Base-by-base conservation (phyloP, 495 filamentous ascomycete species). In the Jackrogersella minutella region DNA sequence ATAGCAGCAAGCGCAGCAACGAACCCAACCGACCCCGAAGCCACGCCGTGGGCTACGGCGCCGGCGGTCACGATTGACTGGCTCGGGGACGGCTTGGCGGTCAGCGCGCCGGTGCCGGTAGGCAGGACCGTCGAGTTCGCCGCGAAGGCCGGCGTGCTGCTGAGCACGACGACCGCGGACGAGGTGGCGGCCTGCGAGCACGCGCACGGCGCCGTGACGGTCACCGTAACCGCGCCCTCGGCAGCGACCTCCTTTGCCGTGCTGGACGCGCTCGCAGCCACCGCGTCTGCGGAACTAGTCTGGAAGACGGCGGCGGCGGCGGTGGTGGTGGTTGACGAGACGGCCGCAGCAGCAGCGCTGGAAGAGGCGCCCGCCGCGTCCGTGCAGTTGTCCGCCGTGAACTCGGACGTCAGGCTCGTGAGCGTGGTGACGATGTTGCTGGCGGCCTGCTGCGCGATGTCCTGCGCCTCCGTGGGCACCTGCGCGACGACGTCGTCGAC, bases 361-460 rank as follows among this genome's bases (percentile, higher is more conserved):
- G 9, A 17, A 11, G 64, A 58, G 14, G 58, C 54, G 13, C 43
- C 44, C 14, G 13, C 55, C 2, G 24, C 40, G 24, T 61, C 17
- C 55, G 64, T 65, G 61, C 71, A 73, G 36, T 74, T 55, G n/a
- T 59, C 51, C 0, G 31, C n/a, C 9, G 54, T 56, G 37, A 70
- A 69, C 16, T 66, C 40, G 11, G 13, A 28, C 2, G 41, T 33
- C 2, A 67, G 17, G 44, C 62, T 69, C 50, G 75, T 68, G 51
- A 81, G 71, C 47, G 74, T 71, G 26, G 67, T 58, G 51, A 75
- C 75, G 71, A 80, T 74, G 36, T 70, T 63, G 16, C 69, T 51
- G 33, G 79, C 66, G 43, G 77, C 72, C 17, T 62, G 33, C 43
- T 49, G 26, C 21, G 76, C 80, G 34, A 73, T 58, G 10, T 49